Evolutionary conservation across 2,329 filamentous ascomycete species (phyloP), one percentile per base, ranked within the genome.

Genomic region (Fusarium circinatum): DNA sequence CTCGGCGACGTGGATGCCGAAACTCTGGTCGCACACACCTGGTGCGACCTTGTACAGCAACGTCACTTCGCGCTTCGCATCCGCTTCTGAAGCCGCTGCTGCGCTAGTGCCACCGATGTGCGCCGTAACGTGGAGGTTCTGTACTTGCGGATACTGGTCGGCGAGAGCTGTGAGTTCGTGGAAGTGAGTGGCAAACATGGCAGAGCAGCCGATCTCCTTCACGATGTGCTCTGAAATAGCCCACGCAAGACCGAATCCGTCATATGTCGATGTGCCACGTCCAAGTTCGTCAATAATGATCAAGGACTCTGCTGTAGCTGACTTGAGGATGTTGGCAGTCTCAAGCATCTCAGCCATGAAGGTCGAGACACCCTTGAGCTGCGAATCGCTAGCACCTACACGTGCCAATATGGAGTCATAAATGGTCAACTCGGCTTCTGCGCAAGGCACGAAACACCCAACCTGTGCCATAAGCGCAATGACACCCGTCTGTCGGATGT

Each of bases 321-420:
- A 97, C 84, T 98, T 98, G 79, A 99, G 91, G 74, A 99, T 99
- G 81, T 98, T 98, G 75, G 96, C 95, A 3, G 96, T 99, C 82
- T 99, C 96, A 28, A 99, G 89, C 96, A 99, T 99, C 85, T 99
- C 96, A 4, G 96, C 96, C 97, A 99, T 99, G 83, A 99, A 99
- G 0, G 96, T 99, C 8, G 94, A 98, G 5, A 99, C 96, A 41
- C 96, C 96, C 84, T 98, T 98, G 72, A 99, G 92, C 82, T 98
- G 96, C 12, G 94, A 97, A 83, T 99, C 97, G 77, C 93, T 96
- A 12, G 96, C 97, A 47, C 97, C 96, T 0, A 99, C 96, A 76
- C 96, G 93, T 1, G 97, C 96, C 44, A 99, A 92, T 70, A 99
- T 98, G 71, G 94, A 96, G 84, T 99, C 96, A 81, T 98, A 99